Conservation (phyloP, 192 early-diverging fungal genomes). For the Backusella luteola region DNA sequence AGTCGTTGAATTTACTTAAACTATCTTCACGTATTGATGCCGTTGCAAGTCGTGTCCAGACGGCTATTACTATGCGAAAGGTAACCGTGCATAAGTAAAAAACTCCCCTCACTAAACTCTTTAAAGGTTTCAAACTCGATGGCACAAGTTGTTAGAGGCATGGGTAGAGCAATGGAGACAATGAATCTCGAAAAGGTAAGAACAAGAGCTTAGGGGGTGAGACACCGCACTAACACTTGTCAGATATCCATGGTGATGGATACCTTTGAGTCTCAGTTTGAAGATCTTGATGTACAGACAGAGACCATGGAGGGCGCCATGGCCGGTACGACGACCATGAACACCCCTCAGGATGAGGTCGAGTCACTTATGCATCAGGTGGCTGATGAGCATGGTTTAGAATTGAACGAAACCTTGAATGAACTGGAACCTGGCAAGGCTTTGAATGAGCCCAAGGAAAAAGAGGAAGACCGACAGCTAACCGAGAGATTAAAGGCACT, state of each 20-base stretch:
- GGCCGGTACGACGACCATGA: conserved; percentile 76
- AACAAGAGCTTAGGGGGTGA: background rate
- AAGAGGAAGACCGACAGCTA: conserved; percentile 40
- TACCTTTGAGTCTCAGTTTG: conserved; percentile 91
- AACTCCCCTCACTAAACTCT: too few species aligned
- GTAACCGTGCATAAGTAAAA: conserved; percentile 15
- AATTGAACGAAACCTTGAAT: conserved; percentile 69
- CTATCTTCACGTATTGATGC: conserved; percentile 92
- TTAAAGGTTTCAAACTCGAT: conserved; percentile 54
- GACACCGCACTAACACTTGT: background rate
- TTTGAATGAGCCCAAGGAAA: conserved; percentile 31
- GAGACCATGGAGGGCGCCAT: conserved; percentile 93
- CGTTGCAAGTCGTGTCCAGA: conserved; percentile 87
- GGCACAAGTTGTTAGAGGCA: conserved; percentile 83
- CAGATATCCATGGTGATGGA: conserved; percentile 94
- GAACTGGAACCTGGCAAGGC: conserved; percentile 20
- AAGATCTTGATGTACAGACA: conserved; percentile 94
- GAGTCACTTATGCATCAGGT: conserved; percentile 92
- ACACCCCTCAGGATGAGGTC: conserved; percentile 86
- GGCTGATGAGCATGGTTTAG: conserved; percentile 93
- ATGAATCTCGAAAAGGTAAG: conserved; percentile 92
- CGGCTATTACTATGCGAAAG: conserved; percentile 89
- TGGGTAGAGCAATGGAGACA: conserved; percentile 86
- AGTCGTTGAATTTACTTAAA: conserved; percentile 82
- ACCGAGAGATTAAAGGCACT: conserved; percentile 39